phyloP scores from a whole-genome alignment of 371 early-diverging fungal genomes.

The Mortierella sp. region DNA sequence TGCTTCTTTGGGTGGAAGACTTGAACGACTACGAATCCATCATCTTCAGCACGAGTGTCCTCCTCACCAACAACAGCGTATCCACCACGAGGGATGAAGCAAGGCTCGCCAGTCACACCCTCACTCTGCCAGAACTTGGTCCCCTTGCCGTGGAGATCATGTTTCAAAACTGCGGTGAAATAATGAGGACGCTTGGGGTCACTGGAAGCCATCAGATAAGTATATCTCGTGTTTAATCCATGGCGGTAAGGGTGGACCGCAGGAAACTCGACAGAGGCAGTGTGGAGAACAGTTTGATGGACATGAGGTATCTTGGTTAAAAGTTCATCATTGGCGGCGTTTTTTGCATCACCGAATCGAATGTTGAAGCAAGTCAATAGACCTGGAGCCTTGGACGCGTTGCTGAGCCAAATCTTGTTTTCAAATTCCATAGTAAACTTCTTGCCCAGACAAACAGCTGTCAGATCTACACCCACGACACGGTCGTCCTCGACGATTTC shows the following conservation, averaged over 20 bases:
- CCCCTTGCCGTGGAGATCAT: conserved; percentile 32
- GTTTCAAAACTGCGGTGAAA: conserved; percentile 52
- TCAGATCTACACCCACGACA: conserved; percentile 41
- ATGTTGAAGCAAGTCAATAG: conserved; percentile 44
- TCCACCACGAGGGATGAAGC: conserved; percentile 49
- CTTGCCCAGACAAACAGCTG: conserved; percentile 50
- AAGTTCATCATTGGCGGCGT: neutral
- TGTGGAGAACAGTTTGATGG: conserved; percentile 33
- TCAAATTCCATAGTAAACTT: conserved; percentile 54
- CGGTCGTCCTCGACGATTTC: conserved; percentile 26
- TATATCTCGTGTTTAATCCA: conserved; percentile 40
- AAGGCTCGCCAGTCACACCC: conserved; percentile 53
- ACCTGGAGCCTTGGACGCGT: conserved; percentile 52
- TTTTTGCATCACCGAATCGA: conserved; percentile 20
- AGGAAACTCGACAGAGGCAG: conserved; percentile 52
- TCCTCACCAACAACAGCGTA: conserved; percentile 28
- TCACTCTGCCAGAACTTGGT: conserved; percentile 54
- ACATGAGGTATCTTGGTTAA: conserved; percentile 14
- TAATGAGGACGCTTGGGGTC: conserved; percentile 51
- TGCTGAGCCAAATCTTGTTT: conserved; percentile 49
- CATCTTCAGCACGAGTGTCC: conserved; percentile 36
- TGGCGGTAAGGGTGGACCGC: conserved; percentile 51
- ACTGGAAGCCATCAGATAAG: conserved; percentile 56
- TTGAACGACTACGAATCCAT: conserved; percentile 50
- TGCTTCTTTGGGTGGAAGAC: conserved; percentile 47